Conservation (phyloP, 495 filamentous ascomycete genomes). For the Massariosphaeria phaeospora region DNA sequence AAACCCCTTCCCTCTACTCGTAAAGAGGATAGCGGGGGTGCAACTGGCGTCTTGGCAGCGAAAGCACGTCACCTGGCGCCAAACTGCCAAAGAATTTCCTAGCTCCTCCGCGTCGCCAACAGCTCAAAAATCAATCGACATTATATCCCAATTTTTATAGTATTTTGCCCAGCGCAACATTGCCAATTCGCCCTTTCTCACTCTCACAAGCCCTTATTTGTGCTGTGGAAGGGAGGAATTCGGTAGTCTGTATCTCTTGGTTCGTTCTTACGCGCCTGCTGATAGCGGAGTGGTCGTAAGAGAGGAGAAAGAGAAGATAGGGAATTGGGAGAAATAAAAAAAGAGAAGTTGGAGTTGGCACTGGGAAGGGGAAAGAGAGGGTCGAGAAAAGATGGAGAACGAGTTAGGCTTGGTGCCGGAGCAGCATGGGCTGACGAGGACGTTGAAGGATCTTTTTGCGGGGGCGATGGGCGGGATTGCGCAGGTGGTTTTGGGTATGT, state of each 20-base stretch:
- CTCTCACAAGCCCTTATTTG: too few relatives aligned
- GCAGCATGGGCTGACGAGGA: slow-evolving; percentile 41
- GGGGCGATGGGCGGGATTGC: slow-evolving; percentile 89
- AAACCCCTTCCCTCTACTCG: too few relatives aligned
- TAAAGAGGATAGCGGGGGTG: too few relatives aligned
- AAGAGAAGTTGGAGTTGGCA: neutral
- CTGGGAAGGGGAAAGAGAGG: slow-evolving; percentile 1
- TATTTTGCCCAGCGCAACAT: neutral
- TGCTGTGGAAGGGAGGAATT: neutral
- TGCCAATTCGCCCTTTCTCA: neutral
- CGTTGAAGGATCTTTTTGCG: slow-evolving; percentile 87
- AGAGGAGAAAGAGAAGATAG: neutral
- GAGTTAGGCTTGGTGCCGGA: slow-evolving; percentile 4
- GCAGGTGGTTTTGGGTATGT: slow-evolving; percentile 88
- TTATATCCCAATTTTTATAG: neutral
- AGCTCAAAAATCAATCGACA: neutral
- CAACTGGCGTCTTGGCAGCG: slow-evolving; percentile 7
- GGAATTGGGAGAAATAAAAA: neutral
- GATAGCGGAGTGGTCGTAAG: neutral
- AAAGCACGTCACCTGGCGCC: slow-evolving; percentile 9
- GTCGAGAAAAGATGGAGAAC: neutral
- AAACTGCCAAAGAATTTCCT: neutral
- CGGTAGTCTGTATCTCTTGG: neutral
- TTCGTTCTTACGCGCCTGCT: neutral
- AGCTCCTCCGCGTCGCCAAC: neutral